Conservation (phyloP, 352 stramenopile species). For the Phytophthora pini region DNA sequence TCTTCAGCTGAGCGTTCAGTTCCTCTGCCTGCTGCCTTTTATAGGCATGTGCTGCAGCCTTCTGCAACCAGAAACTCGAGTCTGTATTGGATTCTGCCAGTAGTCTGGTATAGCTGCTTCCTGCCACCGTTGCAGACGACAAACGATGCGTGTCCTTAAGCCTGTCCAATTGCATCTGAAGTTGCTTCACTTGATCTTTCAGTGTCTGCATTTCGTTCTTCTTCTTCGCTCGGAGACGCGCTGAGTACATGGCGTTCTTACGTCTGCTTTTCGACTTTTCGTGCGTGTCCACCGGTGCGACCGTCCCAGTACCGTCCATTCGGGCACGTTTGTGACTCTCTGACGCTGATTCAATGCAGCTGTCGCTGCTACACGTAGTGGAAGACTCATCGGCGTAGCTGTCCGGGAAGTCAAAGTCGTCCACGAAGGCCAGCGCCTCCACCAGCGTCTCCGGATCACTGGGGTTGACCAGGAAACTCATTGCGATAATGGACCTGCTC, state of each 20-base stretch:
- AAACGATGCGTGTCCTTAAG: conserved; percentile 9
- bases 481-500: conserved; percentile 1
- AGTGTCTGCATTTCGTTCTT: conserved; percentile 29
- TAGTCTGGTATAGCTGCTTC: background rate
- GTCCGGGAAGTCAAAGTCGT: conserved; percentile 25
- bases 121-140: background rate
- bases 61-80: conserved; percentile 20
- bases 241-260: conserved; percentile 28
- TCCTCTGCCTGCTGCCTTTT: conserved; percentile 22
- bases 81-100: background rate
- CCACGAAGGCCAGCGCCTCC: conserved; percentile 36
- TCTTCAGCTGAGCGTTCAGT: conserved; percentile 24
- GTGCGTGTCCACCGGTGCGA: conserved; percentile 6
- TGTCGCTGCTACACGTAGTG: conserved; percentile 4
- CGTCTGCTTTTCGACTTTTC: conserved; percentile 21
- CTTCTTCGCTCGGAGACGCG: conserved; percentile 31
- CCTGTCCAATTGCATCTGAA: conserved; percentile 32
- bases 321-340: conserved; percentile 16
- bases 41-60: conserved; percentile 16
- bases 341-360: too few relatives aligned
- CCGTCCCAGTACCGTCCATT: background rate
- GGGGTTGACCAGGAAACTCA: conserved; percentile 23
- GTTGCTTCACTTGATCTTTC: conserved; percentile 22
- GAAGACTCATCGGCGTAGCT: conserved; percentile 10
- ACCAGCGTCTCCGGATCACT: conserved; percentile 25